Percentiles rank a stretch among this genome's conserved stretches.
Conservation (phyloP, 768 basidiomycete species). For the Phaffia tasmanica region DNA sequence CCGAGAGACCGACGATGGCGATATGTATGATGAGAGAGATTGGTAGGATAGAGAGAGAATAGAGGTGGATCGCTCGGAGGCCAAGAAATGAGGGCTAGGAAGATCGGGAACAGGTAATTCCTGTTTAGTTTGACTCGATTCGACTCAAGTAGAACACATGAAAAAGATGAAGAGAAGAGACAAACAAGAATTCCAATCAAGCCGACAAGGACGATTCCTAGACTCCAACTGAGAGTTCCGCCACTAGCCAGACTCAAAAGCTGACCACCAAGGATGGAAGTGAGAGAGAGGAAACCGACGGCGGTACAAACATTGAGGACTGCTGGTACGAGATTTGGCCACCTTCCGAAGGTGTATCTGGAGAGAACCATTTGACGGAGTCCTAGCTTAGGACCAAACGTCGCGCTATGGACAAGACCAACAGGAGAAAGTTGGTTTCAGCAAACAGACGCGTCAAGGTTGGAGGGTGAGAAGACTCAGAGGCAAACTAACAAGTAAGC, state of each 20-base stretch:
- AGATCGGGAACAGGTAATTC: not conserved
- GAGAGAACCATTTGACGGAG: constrained; percentile 72
- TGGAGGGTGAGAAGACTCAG: not conserved
- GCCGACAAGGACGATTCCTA: constrained; percentile 56
- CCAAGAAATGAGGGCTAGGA: constrained; percentile 35
- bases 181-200: constrained; percentile 32
- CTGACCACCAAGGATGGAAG: constrained; percentile 60
- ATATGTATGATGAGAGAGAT: constrained; percentile 35
- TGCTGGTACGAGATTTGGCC: constrained; percentile 37
- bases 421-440: not conserved
- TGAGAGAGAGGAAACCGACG: constrained; percentile 56
- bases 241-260: constrained; percentile 48
- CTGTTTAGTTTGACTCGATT: not conserved
- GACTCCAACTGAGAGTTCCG: constrained; percentile 47
- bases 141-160: not conserved
- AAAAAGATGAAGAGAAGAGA: not conserved
- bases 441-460: constrained; percentile 18
- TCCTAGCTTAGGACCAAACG: constrained; percentile 68
- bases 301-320: constrained; percentile 50
- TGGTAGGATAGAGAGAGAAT: constrained; percentile 35
- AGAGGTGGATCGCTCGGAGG: constrained; percentile 34
- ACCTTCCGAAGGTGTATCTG: constrained; percentile 49
- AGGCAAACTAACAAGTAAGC: constrained; percentile 48
- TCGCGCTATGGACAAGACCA: constrained; percentile 39
- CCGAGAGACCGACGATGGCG: constrained; percentile 32